phyloP scores from a whole-genome alignment of 2,329 filamentous ascomycete species.

The Xylaria arbuscula region DNA sequence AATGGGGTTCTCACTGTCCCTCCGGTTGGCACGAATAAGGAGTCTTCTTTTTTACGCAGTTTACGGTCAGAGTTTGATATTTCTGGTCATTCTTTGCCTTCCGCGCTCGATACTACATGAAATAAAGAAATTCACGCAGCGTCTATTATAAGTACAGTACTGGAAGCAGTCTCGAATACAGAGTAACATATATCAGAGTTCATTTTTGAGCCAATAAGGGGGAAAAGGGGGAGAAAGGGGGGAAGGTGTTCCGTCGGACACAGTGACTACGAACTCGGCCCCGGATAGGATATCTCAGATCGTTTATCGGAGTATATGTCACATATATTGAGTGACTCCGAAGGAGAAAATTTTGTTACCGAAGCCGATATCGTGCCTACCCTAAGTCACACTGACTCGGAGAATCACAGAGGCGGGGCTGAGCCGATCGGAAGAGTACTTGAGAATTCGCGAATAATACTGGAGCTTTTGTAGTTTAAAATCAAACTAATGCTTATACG shows the following conservation, averaged over 20 bases:
- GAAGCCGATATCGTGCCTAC: slow-evolving; percentile 2
- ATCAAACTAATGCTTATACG: background rate
- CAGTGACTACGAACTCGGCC: background rate
- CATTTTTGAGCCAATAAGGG: background rate
- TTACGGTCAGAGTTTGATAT: background rate
- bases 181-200: background rate
- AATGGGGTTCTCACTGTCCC: background rate
- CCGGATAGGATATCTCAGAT: slow-evolving; percentile 1
- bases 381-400: slow-evolving; percentile 2
- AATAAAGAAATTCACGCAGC: background rate
- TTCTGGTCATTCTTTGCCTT: background rate
- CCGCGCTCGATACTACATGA: background rate
- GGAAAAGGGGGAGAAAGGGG: background rate
- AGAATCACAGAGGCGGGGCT: background rate
- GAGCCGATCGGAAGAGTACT: slow-evolving; percentile 7
- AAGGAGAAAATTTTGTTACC: slow-evolving; percentile 1
- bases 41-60: background rate
- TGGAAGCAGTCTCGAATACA: background rate
- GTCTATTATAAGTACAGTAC: background rate
- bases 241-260: background rate
- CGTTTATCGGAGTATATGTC: slow-evolving; percentile 7
- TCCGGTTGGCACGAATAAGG: slow-evolving; percentile 2
- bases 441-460: slow-evolving; percentile 8
- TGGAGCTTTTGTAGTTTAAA: slow-evolving; percentile 1
- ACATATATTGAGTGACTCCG: slow-evolving; percentile 9